phyloP scores from a whole-genome alignment of 169 alveolate species.

The Eimeria praecox region DNA sequence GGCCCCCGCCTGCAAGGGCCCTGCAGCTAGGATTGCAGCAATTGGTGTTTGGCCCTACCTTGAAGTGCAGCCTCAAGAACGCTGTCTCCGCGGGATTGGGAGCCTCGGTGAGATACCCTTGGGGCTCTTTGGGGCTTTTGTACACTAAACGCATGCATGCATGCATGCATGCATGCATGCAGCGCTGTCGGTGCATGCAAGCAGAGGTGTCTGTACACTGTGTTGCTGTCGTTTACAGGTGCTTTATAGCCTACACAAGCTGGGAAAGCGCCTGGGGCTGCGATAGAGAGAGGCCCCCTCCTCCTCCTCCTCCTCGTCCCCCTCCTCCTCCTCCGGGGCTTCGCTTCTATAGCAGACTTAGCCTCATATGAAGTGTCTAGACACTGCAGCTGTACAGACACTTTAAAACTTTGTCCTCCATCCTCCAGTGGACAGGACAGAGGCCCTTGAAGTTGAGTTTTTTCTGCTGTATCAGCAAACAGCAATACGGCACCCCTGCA shows the following conservation, averaged over 20 bases:
- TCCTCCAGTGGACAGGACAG: neutral
- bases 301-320: neutral
- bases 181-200: neutral
- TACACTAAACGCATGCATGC: neutral
- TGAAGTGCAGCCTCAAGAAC: conserved; percentile 60
- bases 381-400: neutral
- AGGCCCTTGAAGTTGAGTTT: neutral
- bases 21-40: conserved; percentile 34
- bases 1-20: conserved; percentile 40
- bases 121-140: neutral
- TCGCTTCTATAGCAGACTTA: neutral
- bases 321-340: neutral
- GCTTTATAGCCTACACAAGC: conserved; percentile 20
- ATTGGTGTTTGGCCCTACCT: conserved; percentile 27
- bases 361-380: neutral
- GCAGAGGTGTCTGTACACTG: neutral
- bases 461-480: neutral
- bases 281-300: neutral
- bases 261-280: conserved; percentile 43
- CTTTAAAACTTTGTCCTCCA: too few relatives aligned
- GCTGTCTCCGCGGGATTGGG: conserved; percentile 37
- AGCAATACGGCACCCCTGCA: neutral
- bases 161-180: neutral
- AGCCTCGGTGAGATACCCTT: neutral
- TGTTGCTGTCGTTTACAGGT: conserved; percentile 19